A percentile compares a stretch with the other conserved stretches of the same genome.
Conservation (phyloP, 2,329 filamentous ascomycete species). For the Monilinia aucupariae region DNA sequence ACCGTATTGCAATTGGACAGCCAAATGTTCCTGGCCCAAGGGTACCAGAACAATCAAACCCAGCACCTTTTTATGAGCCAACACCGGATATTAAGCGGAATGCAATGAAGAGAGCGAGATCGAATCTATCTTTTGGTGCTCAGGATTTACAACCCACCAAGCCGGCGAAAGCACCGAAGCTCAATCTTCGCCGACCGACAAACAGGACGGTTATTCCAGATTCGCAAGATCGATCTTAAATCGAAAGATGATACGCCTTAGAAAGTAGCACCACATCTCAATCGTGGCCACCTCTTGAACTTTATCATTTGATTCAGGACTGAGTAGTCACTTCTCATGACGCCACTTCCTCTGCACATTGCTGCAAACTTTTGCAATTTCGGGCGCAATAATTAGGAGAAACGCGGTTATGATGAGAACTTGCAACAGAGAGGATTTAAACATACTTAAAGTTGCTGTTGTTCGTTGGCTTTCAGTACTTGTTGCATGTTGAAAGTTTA, state of each 20-base stretch:
- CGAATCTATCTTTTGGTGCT: background rate
- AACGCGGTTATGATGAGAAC: background rate
- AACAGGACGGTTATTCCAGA: constrained; percentile 15
- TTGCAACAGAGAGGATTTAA: background rate
- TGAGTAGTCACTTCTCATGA: background rate
- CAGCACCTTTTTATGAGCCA: background rate
- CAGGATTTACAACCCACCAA: background rate
- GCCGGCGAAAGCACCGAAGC: constrained; percentile 15
- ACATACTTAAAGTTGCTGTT: background rate
- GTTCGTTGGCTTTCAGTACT: background rate
- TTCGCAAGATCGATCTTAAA: constrained; percentile 14
- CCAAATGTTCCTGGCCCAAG: background rate
- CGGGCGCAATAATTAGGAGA: background rate
- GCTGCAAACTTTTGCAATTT: background rate
- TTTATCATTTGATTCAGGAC: background rate
- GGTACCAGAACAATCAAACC: background rate
- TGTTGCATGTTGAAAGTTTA: background rate
- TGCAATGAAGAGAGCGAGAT: constrained; percentile 16
- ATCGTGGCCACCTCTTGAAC: background rate
- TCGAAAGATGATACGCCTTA: too few species aligned
- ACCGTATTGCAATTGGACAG: constrained; percentile 11
- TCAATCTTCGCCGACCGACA: background rate
- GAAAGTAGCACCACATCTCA: background rate
- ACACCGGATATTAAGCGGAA: constrained; percentile 11
- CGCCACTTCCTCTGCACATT: background rate